phyloP scores from a whole-genome alignment of 2,329 filamentous ascomycete species.

The Penicillium sp. region DNA sequence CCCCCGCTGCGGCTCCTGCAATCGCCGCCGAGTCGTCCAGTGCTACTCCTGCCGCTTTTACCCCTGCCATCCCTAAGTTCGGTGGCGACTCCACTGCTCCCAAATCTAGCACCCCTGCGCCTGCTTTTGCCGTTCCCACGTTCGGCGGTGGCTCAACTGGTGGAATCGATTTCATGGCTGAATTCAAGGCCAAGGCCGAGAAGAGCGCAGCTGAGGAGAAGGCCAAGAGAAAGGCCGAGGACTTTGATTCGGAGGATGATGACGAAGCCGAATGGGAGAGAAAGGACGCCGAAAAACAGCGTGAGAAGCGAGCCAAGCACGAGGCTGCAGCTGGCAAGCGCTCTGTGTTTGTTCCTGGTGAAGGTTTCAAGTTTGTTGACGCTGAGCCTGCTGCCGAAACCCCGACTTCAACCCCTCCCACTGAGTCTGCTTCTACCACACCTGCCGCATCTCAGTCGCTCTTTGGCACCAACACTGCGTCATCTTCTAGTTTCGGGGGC shows the following conservation, averaged over 20 bases:
- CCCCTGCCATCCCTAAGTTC: conserved; percentile 3
- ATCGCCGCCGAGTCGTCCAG: neutral
- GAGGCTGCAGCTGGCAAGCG: conserved; percentile 38
- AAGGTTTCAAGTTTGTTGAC: conserved; percentile 36
- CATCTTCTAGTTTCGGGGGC: neutral
- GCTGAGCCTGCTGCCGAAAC: conserved; percentile 16
- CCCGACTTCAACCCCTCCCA: neutral
- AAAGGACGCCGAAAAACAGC: conserved; percentile 48
- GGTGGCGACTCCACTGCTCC: neutral
- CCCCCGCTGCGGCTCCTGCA: conserved; percentile 3
- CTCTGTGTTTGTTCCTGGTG: conserved; percentile 32
- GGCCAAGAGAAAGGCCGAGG: conserved; percentile 52
- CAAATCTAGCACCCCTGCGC: neutral
- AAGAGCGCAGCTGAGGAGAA: conserved; percentile 46
- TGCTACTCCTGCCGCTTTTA: conserved; percentile 1
- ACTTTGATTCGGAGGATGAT: conserved; percentile 55
- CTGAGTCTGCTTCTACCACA: conserved; percentile 2
- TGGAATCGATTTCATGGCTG: conserved; percentile 41
- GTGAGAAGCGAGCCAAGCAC: conserved; percentile 46
- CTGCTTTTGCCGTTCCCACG: conserved; percentile 1
- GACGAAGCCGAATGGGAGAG: conserved; percentile 53
- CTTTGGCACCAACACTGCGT: neutral
- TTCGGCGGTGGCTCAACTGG: conserved; percentile 12
- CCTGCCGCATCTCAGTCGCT: neutral
- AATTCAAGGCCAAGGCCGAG: conserved; percentile 44